Base-by-base conservation (phyloP, 148 eudicot genomes). In the Chenopodium formosanum region DNA sequence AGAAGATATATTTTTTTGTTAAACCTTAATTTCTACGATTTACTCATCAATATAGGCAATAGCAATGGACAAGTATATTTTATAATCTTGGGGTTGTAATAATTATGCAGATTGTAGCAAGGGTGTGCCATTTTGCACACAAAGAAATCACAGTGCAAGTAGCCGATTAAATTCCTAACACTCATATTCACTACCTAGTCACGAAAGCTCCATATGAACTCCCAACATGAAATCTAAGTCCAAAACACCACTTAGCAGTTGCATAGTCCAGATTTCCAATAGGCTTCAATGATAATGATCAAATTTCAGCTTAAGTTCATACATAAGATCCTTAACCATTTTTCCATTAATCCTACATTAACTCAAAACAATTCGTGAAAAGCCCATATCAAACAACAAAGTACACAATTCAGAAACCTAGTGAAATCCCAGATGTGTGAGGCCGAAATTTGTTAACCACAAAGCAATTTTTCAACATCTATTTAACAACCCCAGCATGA, bases 351-450 rank as follows among this genome's bases (percentile, higher is more conserved):
- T 9, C 25, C 5, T 9, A 32, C 22, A 16, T 72, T 52, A 31
- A 46, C 66, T 46, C 73, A 48, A 80, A 34, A 68, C 40, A 25
- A 17, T 62, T 83, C 11, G 52, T 29, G 52, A 52, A 64, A 71
- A 64, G 65, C 63, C 82, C 56, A 52, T 64, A 9, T 68, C 63
- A 83, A 74, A 8, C 4, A 23, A 25, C 2, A 56, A 56, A 11
- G 20, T 56, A 56, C 62, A 56, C 0, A 56, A 56, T 56, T 56
- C 62, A 74, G 48, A 66, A 5, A 19, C 2, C 52, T 8, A 12
- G 71, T 29, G 12, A 64, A 60, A 70, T 7, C 68, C 58, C 64
- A 16, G 50, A 40, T 5, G 12, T 14, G 4, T 69, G 27, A 69
- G 22, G 6, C 46, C 27, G 8, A 34, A 69, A 31, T 69, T 32